Evolutionary conservation across 2,329 filamentous ascomycete genomes (phyloP).

Genomic region (Zalaria obscura): DNA sequence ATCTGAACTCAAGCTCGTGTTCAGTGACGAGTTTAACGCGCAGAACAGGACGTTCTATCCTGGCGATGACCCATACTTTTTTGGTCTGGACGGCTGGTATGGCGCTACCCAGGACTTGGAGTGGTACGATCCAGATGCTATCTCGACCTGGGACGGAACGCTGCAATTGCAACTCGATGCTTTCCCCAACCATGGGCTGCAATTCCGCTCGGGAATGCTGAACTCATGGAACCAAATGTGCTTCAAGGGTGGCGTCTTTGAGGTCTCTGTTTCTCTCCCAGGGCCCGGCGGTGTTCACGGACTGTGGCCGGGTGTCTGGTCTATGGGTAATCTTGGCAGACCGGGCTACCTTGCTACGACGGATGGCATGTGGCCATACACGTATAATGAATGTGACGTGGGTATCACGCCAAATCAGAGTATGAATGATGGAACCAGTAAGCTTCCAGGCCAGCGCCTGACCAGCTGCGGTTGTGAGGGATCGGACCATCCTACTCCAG

Average conservation of each 20-base stretch:
- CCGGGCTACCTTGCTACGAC: conserved; percentile 38
- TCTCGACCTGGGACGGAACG: conserved; percentile 33
- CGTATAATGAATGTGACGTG: conserved; percentile 35
- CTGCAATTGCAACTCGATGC: conserved; percentile 32
- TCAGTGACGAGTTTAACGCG: conserved; percentile 43
- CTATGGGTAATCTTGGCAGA: conserved; percentile 39
- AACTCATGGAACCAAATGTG: conserved; percentile 41
- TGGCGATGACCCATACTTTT: conserved; percentile 44
- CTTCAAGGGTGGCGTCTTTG: conserved; percentile 40
- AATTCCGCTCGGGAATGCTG: conserved; percentile 37
- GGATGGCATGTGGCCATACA: conserved; percentile 42
- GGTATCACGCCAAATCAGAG: conserved; percentile 38
- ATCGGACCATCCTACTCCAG: conserved; percentile 33
- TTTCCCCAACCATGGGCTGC: conserved; percentile 30
- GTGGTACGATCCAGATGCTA: conserved; percentile 39
- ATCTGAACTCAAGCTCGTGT: conserved; percentile 34
- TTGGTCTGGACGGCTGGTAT: conserved; percentile 40
- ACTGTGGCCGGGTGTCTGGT: conserved; percentile 40
- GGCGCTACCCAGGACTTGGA: conserved; percentile 36
- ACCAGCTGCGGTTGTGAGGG: conserved; percentile 30
- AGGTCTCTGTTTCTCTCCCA: conserved; percentile 37
- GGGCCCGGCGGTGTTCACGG: conserved; percentile 35
- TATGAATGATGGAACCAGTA: conserved; percentile 25
- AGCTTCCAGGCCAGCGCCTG: conserved; percentile 30
- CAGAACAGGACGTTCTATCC: conserved; percentile 39